Conservation (phyloP, 2,329 filamentous ascomycete species). For the Diaporthe capsici region DNA sequence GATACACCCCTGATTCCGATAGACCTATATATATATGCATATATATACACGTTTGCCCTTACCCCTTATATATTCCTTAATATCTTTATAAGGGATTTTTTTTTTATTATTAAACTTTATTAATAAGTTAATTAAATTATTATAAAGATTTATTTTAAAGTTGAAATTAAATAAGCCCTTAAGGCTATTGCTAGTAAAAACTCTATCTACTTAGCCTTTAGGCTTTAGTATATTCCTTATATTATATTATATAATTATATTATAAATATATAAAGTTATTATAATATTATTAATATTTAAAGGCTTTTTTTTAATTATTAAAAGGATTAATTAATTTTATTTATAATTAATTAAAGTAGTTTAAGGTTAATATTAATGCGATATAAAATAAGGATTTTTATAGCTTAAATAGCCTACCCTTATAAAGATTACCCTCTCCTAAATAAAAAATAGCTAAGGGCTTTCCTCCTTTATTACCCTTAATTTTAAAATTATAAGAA, state of each 20-base stretch:
- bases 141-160: neutral
- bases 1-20: too few relatives aligned
- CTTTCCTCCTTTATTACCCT: too few relatives aligned
- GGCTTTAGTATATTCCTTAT: too few relatives aligned
- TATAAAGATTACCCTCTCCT: too few relatives aligned
- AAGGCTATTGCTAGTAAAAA: too few relatives aligned
- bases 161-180: neutral
- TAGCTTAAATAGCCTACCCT: neutral
- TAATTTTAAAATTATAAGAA: too few relatives aligned
- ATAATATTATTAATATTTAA: neutral
- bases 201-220: rapidly evolving
- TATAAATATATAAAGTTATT: too few relatives aligned
- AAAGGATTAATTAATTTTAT: neutral
- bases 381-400: neutral
- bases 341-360: neutral
- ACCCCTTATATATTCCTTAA: neutral
- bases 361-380: neutral
- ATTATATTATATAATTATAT: too few relatives aligned
- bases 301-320: neutral
- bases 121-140: too few relatives aligned
- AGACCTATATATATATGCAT: too few relatives aligned
- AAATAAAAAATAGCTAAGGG: too few relatives aligned
- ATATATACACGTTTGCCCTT: too few relatives aligned
- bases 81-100: neutral
- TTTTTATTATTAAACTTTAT: neutral